Evolutionary conservation across 257 asterid species (phyloP), one percentile per base, ranked within the genome.

Genomic region (Eustoma russellianum): DNA sequence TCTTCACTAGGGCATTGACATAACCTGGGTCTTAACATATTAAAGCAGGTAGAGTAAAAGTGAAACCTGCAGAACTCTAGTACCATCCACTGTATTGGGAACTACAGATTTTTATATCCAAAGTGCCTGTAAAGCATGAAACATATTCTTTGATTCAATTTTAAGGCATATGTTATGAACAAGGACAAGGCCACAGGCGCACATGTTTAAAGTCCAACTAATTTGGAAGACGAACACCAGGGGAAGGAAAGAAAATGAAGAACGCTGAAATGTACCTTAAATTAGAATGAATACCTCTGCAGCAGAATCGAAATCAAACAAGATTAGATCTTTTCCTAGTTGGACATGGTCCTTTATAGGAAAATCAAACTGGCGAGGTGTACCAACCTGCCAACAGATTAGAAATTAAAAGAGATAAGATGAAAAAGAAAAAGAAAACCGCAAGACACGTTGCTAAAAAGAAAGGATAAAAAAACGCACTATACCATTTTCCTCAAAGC

Each of bases 241-340:
- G 47, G 12, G 8, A 3, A 5, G 19, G 41, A 53, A 46, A 35
- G 56, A 50, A 58, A 49, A 38, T 30, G 15, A 46, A 44, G 35
- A 34, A 56, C 30, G 7, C 53, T 35, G 18, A 45, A 50, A 52
- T 55, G 67, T 62, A 69, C 69, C 66, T 69, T 60, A 52, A 57
- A 48, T 43, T 50, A 56, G 72, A 72, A 68, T 66, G 63, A 54
- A 62, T 83, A 92, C 99, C 99, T 88, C 93, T 35, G 99, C 83
- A 64, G 99, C 99, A 44, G 97, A 86, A 71, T 92, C 97, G 43
- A 92, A 92, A 71, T 88, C 95, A 49, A 92, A 70, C 56, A 92
- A 67, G 61, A 81, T 87, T 56, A 92, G 73, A 60, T 88, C 93
- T 69, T 88, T 88, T 40, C 99, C 99, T 8, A 92, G 93, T 75